Evolutionary conservation across 2,329 filamentous ascomycete genomes (phyloP).

Genomic region (Penicillium sp.): DNA sequence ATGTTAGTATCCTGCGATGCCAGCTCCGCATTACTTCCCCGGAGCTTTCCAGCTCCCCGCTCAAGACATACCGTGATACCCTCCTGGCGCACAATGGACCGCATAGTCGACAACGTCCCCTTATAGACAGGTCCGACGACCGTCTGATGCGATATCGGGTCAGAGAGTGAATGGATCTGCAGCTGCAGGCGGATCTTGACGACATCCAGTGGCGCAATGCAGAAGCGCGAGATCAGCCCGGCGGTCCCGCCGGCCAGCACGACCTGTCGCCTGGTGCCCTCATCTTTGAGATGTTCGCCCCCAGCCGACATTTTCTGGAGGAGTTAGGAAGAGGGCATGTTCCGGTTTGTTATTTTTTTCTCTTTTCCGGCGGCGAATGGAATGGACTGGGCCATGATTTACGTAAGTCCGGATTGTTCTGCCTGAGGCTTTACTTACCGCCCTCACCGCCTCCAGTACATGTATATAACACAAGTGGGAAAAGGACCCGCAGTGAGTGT

Average conservation of each 20-base stretch:
- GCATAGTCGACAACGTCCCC: conserved; percentile 75
- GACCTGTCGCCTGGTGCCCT: conserved; percentile 71
- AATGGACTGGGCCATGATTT: conserved; percentile 19
- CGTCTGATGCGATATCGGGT: conserved; percentile 65
- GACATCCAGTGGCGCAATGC: conserved; percentile 93
- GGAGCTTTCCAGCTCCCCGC: too few relatives aligned
- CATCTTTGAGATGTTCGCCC: conserved; percentile 70
- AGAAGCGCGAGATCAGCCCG: conserved; percentile 91
- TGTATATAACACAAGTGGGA: too few relatives aligned
- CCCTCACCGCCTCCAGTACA: too few relatives aligned
- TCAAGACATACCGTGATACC: conserved; percentile 66
- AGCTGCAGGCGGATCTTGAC: conserved; percentile 97
- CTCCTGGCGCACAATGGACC: conserved; percentile 77
- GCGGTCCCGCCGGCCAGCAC: conserved; percentile 70
- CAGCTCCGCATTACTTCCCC: too few relatives aligned
- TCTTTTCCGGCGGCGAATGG: conserved; percentile 18
- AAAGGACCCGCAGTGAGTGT: too few relatives aligned
- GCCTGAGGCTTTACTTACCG: conserved; percentile 13
- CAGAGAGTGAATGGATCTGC: conserved; percentile 81
- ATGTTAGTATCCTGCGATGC: conserved; percentile 1
- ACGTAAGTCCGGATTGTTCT: conserved; percentile 18
- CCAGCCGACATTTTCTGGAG: conserved; percentile 65
- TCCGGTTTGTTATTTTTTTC: conserved; percentile 11
- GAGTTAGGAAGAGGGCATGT: conserved; percentile 29
- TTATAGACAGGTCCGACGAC: conserved; percentile 61